Percentiles rank a stretch among this genome's conserved stretches.
Evolutionary conservation across 2,329 filamentous ascomycete species (phyloP).

Genomic region (Pseudogymnoascus sp.): DNA sequence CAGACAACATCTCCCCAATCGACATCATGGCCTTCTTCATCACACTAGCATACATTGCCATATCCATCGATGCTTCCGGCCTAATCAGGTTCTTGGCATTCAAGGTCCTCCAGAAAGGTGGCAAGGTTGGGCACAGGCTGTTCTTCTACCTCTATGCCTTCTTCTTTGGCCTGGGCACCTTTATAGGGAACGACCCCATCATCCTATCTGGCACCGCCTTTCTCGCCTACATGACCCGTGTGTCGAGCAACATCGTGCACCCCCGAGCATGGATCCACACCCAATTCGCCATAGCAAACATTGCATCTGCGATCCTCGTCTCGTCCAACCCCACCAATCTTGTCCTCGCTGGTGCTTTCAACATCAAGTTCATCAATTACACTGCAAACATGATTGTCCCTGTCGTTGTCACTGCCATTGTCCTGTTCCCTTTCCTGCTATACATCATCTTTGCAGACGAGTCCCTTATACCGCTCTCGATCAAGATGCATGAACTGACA

Average conservation of each 20-base stretch:
- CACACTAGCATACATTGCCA: constrained; percentile 67
- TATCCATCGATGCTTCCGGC: constrained; percentile 69
- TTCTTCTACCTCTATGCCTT: constrained; percentile 69
- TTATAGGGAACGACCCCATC: constrained; percentile 69
- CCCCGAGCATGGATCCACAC: constrained; percentile 66
- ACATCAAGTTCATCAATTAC: constrained; percentile 65
- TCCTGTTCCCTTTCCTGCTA: constrained; percentile 62
- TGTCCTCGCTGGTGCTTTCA: constrained; percentile 64
- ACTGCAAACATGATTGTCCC: constrained; percentile 74
- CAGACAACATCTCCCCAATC: constrained; percentile 58
- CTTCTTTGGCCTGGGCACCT: constrained; percentile 60
- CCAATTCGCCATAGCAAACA: constrained; percentile 66
- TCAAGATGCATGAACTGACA: constrained; percentile 61
- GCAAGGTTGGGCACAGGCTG: constrained; percentile 57
- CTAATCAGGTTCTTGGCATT: constrained; percentile 64
- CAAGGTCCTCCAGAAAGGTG: constrained; percentile 60
- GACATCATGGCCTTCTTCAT: constrained; percentile 72
- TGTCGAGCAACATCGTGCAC: constrained; percentile 64
- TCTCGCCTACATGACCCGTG: constrained; percentile 68
- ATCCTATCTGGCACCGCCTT: constrained; percentile 69
- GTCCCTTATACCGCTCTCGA: constrained; percentile 54
- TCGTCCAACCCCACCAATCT: constrained; percentile 74
- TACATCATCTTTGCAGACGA: constrained; percentile 62
- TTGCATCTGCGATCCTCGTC: constrained; percentile 67
- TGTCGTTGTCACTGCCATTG: constrained; percentile 57